Base-by-base conservation (phyloP, 2,329 filamentous ascomycete species). In the Apiospora saccharicola region DNA sequence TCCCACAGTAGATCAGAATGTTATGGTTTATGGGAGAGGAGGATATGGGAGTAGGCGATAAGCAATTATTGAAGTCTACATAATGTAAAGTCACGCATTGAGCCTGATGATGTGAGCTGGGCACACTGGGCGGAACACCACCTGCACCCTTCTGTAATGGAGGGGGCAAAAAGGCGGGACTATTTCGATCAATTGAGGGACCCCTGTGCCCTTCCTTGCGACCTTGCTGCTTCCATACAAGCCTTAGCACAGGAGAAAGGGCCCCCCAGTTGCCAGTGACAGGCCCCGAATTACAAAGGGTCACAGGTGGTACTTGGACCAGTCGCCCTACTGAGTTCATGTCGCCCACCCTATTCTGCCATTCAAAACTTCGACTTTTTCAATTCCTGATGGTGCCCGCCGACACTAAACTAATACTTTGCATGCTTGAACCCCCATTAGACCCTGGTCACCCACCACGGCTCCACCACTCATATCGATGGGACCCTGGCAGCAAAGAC, bases 401-500 rank as follows among this genome's bases (percentile, higher is more conserved):
- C 51, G 30, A 34, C 30, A 61, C 53, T 26, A 61, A 37, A 41
- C 37, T 61, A 41, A 41, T 64, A 49, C 46, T 49, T 16, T 37
- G 57, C 30, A 64, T 64, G 57, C 57, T 61, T 37, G 30, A 37
- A 41, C 53, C 53, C 53, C 30, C 57, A 10, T 37, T 41, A 64
- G 57, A 64, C 57, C 57, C 57, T 41, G 37, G 57, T 41, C 57
- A 41, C 30, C 19, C 57, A 61, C 57, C 57, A 64, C 57, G 5
- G 30, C 57, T 64, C 57, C 57, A 64, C 57, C 57, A 64, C 34
- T 64, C 57, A 64, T 41, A 64, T 64, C 34, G 34, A 64, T 22
- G 57, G 57, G 57, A 64, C 57, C 57, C 57, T 64, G 57, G 57
- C 57, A 64, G 57, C 8, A n/a, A 64, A 41, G 57, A 64, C 57